phyloP scores from a whole-genome alignment of 176 grass and related monocot species.

The Aegilops tauschii region DNA sequence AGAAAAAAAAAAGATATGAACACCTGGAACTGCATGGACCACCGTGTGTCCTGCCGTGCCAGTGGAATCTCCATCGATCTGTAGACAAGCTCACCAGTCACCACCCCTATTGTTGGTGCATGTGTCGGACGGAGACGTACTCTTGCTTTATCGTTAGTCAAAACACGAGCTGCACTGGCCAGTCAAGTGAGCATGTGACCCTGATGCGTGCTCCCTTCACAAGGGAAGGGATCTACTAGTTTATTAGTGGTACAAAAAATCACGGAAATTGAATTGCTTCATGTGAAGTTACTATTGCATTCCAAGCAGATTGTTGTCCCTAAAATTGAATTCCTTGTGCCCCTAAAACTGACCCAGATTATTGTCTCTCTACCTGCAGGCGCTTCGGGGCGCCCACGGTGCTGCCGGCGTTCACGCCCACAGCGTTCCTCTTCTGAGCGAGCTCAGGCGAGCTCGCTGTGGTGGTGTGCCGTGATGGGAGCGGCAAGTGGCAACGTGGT shows the following conservation, averaged over 20 bases:
- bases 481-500: not conserved
- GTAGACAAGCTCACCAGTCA: constrained; percentile 1
- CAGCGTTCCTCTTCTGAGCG: constrained; percentile 70
- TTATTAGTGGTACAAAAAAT: too few species aligned
- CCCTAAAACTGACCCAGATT: not conserved
- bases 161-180: not conserved
- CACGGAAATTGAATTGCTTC: not conserved
- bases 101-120: not conserved
- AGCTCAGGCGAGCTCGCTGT: not conserved
- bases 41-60: not conserved
- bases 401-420: constrained; percentile 64
- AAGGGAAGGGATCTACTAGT: not conserved
- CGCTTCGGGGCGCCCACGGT: constrained; percentile 40
- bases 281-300: not conserved
- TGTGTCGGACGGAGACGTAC: constrained; percentile 16
- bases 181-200: not conserved
- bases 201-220: not conserved
- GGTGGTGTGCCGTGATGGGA: not conserved
- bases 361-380: constrained; percentile 39
- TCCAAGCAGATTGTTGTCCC: not conserved
- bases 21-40: not conserved
- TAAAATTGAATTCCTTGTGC: too few species aligned
- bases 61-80: not conserved
- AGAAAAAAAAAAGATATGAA: not conserved
- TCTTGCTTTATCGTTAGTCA: constrained; percentile 20